phyloP scores from a whole-genome alignment of 2,329 filamentous ascomycete genomes.

The Pleomassaria siparia region DNA sequence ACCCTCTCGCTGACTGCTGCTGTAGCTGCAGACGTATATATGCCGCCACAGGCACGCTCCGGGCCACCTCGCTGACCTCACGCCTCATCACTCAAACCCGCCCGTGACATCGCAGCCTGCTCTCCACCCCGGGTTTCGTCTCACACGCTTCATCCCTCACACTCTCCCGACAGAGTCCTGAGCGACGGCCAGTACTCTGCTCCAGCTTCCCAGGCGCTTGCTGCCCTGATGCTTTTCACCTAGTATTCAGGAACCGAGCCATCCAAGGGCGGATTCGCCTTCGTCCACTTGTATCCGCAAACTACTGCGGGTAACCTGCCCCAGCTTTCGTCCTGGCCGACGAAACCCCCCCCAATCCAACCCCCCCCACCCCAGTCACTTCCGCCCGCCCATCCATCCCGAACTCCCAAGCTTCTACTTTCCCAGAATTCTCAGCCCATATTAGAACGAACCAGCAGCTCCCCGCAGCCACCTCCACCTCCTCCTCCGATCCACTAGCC shows the following conservation, averaged over 20 bases:
- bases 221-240: slow-evolving; percentile 18
- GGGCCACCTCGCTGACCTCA: neutral
- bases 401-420: slow-evolving; percentile 54
- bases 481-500: slow-evolving; percentile 16
- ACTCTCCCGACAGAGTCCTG: slow-evolving; percentile 3
- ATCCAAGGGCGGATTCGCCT: slow-evolving; percentile 21
- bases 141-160: slow-evolving; percentile 9
- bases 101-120: slow-evolving; percentile 20
- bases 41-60: neutral
- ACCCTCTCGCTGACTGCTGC: neutral
- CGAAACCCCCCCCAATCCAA: slow-evolving; percentile 61
- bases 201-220: slow-evolving; percentile 9
- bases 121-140: slow-evolving; percentile 14
- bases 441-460: slow-evolving; percentile 2
- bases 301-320: slow-evolving; percentile 35
- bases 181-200: slow-evolving; percentile 1
- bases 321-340: slow-evolving; percentile 69
- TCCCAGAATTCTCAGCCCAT: slow-evolving; percentile 39
- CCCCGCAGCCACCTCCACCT: slow-evolving; percentile 15
- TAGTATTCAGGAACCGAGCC: slow-evolving; percentile 15
- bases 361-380: slow-evolving; percentile 60
- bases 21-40: neutral
- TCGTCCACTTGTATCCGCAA: slow-evolving; percentile 27
- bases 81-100: neutral
- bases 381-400: slow-evolving; percentile 67